These are phyloP conservation scores for Neocucurbitaria cava DNA, from an alignment of 2,329 filamentous ascomycete genomes.

Conservation along the genomic window DNA sequence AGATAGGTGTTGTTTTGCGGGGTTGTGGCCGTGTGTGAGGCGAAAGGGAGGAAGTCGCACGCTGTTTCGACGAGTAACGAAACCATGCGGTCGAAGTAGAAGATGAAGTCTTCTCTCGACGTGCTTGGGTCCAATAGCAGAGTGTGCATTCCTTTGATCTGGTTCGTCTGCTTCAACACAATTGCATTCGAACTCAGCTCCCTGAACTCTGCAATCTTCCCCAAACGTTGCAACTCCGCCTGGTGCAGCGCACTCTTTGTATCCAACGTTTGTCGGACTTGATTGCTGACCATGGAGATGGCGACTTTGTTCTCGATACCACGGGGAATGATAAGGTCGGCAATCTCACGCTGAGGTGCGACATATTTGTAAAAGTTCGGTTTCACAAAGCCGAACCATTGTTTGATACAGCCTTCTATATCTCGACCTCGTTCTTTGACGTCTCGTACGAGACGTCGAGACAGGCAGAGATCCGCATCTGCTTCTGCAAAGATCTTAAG, in stretches of 20 bases:
- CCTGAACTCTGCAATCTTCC: constrained; percentile 72
- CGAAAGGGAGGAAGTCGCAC: constrained; percentile 67
- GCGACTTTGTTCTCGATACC: constrained; percentile 95
- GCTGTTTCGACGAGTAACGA: constrained; percentile 80
- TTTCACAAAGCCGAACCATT: constrained; percentile 97
- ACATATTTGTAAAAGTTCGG: constrained; percentile 96
- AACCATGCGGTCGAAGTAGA: constrained; percentile 92
- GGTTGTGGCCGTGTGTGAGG: constrained; percentile 69
- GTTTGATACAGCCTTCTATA: constrained; percentile 94
- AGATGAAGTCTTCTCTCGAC: constrained; percentile 88
- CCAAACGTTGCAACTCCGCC: constrained; percentile 77
- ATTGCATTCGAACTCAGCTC: constrained; percentile 78
- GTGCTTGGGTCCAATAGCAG: constrained; percentile 84
- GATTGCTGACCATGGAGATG: constrained; percentile 93
- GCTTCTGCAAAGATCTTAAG: constrained; percentile 98
- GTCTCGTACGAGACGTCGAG: constrained; percentile 73
- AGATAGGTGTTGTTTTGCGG: constrained; percentile 73
- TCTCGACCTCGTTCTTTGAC: constrained; percentile 88
- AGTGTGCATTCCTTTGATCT: constrained; percentile 87
- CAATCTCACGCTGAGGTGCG: constrained; percentile 86
- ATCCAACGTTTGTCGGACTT: constrained; percentile 84
- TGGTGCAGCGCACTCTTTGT: constrained; percentile 87
- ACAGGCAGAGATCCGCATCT: constrained; percentile 91
- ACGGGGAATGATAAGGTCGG: constrained; percentile 93
- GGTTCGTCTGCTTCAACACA: constrained; percentile 76